Evolutionary conservation across 805 yeast genomes (phyloP).

Genomic region (Metschnikowia lachancei): DNA sequence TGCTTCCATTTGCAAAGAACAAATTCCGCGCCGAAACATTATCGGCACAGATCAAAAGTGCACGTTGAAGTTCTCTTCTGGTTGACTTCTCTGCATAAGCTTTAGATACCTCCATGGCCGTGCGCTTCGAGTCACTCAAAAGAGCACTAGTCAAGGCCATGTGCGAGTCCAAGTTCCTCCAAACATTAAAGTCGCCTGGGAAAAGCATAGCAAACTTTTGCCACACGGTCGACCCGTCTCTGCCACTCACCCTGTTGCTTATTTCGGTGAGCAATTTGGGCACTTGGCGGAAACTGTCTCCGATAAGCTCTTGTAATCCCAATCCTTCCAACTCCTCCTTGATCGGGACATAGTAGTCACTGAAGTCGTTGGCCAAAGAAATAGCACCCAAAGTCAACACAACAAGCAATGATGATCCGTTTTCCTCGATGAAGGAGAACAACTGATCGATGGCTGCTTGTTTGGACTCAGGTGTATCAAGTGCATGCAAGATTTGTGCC

Average conservation of each 20-base stretch:
- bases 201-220: slow-evolving; percentile 69
- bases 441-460: slow-evolving; percentile 84
- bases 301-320: slow-evolving; percentile 43
- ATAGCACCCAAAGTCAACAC: slow-evolving; percentile 80
- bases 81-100: slow-evolving; percentile 49
- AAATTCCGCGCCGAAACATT: slow-evolving; percentile 14
- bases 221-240: slow-evolving; percentile 42
- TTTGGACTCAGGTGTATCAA: slow-evolving; percentile 70
- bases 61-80: slow-evolving; percentile 60
- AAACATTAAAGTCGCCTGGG: slow-evolving; percentile 66
- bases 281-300: slow-evolving; percentile 53
- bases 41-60: slow-evolving; percentile 60
- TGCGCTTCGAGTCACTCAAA: slow-evolving; percentile 47
- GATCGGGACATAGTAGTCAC: slow-evolving; percentile 60
- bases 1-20: not conserved
- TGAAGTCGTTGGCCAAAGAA: slow-evolving; percentile 58
- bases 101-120: slow-evolving; percentile 50
- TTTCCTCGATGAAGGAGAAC: slow-evolving; percentile 56
- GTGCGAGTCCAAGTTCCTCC: slow-evolving; percentile 60
- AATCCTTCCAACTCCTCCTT: slow-evolving; percentile 61
- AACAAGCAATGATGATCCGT: slow-evolving; percentile 65
- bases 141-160: slow-evolving; percentile 60
- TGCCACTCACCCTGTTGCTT: slow-evolving; percentile 36
- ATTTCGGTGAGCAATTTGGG: slow-evolving; percentile 60
- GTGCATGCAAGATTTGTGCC: slow-evolving; percentile 76